Evolutionary conservation across 768 basidiomycete genomes (phyloP), one percentile per base, ranked within the genome.

Genomic region (Podaxis pistillaris): DNA sequence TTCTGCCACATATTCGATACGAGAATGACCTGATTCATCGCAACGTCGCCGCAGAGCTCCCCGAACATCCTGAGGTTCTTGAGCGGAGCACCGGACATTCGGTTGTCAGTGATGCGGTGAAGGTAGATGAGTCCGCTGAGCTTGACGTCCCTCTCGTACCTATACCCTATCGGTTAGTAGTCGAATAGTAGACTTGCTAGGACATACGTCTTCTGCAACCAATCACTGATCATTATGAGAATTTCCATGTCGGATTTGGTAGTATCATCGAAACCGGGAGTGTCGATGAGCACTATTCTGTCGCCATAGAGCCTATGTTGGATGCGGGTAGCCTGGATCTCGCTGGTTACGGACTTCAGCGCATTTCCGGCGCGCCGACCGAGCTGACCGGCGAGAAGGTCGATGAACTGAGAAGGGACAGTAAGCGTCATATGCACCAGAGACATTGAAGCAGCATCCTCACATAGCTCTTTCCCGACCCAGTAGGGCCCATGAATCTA

Each of bases 251-350:
- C 67, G 2, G 64, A 72, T 36, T 66, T 64, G 1, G 58, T 50
- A 2, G 75, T 78, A 62, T 81, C 80, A 37, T 72, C 71, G 63
- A 74, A 72, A 2, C 72, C 71, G 7, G 72, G 73, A 4, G 71
- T 74, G 33, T 82, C 81, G n/a, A 82, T 71, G 5, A 82, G 65
- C 1, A 71, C 74, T 47, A 82, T 70, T 2, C 58, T 30, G n/a
- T 62, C 54, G 0, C 37, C 54, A 50, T 62, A 62, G 0, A 3
- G 33, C 26, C 51, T 73, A 24, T 64, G 60, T 38, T 70, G 71
- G 1, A 74, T 60, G 9, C 71, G 63, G 3, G 73, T 71, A 5
- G 73, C 72, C 28, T 68, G 69, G 13, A 83, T 71, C 28, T 70
- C 67, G 44, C 68, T 69, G 11, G 81, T 82, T 52, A 73, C 76